Evolutionary conservation across 2,329 filamentous ascomycete species (phyloP), one percentile per base, ranked within the genome.

Genomic region (Seiridium cupressi): DNA sequence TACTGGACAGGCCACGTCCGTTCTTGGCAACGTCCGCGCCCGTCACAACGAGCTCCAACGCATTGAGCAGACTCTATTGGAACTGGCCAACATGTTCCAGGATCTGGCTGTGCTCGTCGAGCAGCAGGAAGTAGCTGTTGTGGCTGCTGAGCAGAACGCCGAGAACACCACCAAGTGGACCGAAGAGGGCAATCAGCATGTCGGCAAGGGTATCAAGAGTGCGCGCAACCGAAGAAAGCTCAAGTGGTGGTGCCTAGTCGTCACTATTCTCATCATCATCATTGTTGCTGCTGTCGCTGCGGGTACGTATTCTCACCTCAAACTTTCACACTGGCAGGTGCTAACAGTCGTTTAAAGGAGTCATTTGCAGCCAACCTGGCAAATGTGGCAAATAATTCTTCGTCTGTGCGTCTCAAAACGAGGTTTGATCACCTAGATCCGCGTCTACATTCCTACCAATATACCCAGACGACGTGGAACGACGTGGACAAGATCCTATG

Each of bases 11-110:
- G 91, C 90, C 47, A 85, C 82, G 55, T 87, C 88, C 13, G 86
- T 92, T 6, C 86, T 94, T 55, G 90, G 90, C 64, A 89, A 89
- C 64, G 91, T 94, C 44, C 89, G 90, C 65, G 90, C 90, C 44
- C 90, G 91, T 59, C 91, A 94, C 80, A 91, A 90, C 72, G 91
- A 94, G 76, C 88, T 94, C 64, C 85, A 91, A 77, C 86, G 86
- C 74, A 94, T 95, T 67, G 90, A 94, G 75, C 82, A 85, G 72
- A 92, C 89, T 5, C 82, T 94, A 64, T 78, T 79, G 42, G 89
- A 94, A 73, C 83, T 94, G 47, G 82, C 86, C 34, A 72, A 82
- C 53, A 82, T 94, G 67, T 93, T 92, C 79, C 80, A 88, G 65
- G 87, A 93, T 69, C 85, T 95, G 63, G 89, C 90, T 61, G 86